Percentiles rank a stretch among this genome's conserved stretches.
Evolutionary conservation across 371 early-diverging fungal species (phyloP).

Genomic region (Rhizopus stolonifer): DNA sequence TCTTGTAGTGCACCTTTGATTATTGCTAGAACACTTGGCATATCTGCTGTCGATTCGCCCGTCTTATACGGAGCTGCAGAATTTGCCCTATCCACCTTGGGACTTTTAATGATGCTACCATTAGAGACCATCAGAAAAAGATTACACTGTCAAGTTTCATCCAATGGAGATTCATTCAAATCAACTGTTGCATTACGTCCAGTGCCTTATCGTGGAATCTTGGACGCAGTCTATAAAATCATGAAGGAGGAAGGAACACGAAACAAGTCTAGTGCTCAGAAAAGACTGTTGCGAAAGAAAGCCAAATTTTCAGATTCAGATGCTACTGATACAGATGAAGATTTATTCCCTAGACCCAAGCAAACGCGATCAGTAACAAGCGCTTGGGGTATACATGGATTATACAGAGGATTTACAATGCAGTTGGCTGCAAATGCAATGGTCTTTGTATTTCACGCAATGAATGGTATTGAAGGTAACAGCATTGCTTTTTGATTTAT

Average conservation of each 20-base stretch:
- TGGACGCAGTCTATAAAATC: constrained; percentile 79
- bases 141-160: constrained; percentile 72
- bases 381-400: constrained; percentile 67
- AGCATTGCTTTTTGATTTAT: background rate
- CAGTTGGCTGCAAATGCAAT: constrained; percentile 64
- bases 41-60: constrained; percentile 67
- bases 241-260: constrained; percentile 84
- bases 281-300: constrained; percentile 13
- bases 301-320: constrained; percentile 3
- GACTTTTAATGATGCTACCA: constrained; percentile 77
- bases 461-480: constrained; percentile 52
- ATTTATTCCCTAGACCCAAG: constrained; percentile 9
- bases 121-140: constrained; percentile 86
- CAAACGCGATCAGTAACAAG: constrained; percentile 20
- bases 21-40: constrained; percentile 65
- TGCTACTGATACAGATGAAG: constrained; percentile 23
- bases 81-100: constrained; percentile 60
- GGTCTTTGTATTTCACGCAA: constrained; percentile 56
- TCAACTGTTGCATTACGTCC: constrained; percentile 71
- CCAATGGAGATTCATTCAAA: constrained; percentile 52
- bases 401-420: constrained; percentile 79
- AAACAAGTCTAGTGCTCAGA: constrained; percentile 11
- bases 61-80: constrained; percentile 64
- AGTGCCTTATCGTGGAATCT: constrained; percentile 84
- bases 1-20: constrained; percentile 65